phyloP scores from a whole-genome alignment of 2,329 filamentous ascomycete species.

The Pseudogymnoascus sp. region DNA sequence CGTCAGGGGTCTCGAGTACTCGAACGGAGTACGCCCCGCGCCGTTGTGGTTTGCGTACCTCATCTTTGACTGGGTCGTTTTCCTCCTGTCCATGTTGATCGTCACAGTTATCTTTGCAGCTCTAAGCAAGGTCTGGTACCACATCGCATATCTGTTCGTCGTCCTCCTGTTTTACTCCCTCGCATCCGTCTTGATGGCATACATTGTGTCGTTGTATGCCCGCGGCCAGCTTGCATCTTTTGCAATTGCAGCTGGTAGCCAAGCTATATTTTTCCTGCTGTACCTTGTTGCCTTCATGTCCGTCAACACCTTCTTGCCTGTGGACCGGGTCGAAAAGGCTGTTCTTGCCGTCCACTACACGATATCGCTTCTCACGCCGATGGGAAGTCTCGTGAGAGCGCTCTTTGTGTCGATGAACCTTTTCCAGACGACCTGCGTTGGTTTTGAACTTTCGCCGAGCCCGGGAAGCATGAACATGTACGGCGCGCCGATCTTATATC shows the following conservation, averaged over 20 bases:
- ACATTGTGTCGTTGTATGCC: slow-evolving; percentile 73
- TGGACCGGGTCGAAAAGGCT: slow-evolving; percentile 58
- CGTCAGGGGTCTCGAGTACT: slow-evolving; percentile 81
- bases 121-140: slow-evolving; percentile 60
- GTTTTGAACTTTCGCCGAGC: slow-evolving; percentile 53
- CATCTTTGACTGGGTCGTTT: slow-evolving; percentile 70
- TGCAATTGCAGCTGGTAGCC: slow-evolving; percentile 70
- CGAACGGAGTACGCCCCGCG: slow-evolving; percentile 75
- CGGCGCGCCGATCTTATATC: slow-evolving; percentile 77
- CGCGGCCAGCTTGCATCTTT: slow-evolving; percentile 76
- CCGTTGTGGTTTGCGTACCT: slow-evolving; percentile 83
- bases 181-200: slow-evolving; percentile 66
- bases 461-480: slow-evolving; percentile 67
- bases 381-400: slow-evolving; percentile 65
- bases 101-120: slow-evolving; percentile 62
- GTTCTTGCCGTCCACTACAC: slow-evolving; percentile 68
- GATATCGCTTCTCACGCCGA: slow-evolving; percentile 65
- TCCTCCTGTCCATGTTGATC: slow-evolving; percentile 58
- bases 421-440: slow-evolving; percentile 71
- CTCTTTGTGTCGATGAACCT: slow-evolving; percentile 74
- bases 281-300: slow-evolving; percentile 66
- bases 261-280: slow-evolving; percentile 62
- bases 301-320: slow-evolving; percentile 66
- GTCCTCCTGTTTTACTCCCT: slow-evolving; percentile 76
- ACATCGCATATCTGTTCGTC: slow-evolving; percentile 72